Evolutionary conservation across 441 rosid genomes (phyloP), one percentile per base, ranked within the genome.

Genomic region (Corymbia citriodora): DNA sequence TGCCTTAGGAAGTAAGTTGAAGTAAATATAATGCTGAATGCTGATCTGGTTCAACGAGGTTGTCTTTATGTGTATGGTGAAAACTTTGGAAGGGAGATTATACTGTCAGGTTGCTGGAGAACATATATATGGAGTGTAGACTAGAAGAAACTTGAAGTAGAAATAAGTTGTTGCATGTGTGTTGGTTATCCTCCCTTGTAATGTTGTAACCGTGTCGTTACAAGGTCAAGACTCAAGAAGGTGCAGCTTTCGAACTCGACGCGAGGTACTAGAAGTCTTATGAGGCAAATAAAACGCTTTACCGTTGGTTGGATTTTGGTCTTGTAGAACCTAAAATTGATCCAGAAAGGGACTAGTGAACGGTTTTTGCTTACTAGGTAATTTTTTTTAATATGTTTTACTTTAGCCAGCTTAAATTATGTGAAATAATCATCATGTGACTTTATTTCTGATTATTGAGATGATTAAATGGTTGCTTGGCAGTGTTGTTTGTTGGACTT

Each of bases 221-320:
- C 90, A 98, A 99, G 92, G 95, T 96, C 89, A 98, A 97, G 96
- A 98, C 33, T 33, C 33, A 33, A 33, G 33, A 33, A 98, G 95
- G 99, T 96, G 45, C 99, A 97, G 91, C 98, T 98, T 52, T 95
- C 99, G 23, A 99, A 98, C 36, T 93, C 99, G 82, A 91, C 94
- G 49, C 96, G 93, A 91, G 98, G 96, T 70, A 86, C 92, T 48
- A 96, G 92, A 95, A 98, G 98, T 94, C 99, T 99, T 40, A 14
- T 94, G 90, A 95, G 98, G 88, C 94, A 94, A 4, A 94, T 92
- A 45, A 98, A 97, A 92, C 95, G 95, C 50, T 33, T 33, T 33
- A 2, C 33, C 33, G 33, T 33, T 33, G 33, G 33, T 33, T 33
- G 33, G 33, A 33, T 33, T 33, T 33, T 33, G 33, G 33, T 33